Conservation (phyloP, 768 basidiomycete species). For the Termitomyces sp. region DNA sequence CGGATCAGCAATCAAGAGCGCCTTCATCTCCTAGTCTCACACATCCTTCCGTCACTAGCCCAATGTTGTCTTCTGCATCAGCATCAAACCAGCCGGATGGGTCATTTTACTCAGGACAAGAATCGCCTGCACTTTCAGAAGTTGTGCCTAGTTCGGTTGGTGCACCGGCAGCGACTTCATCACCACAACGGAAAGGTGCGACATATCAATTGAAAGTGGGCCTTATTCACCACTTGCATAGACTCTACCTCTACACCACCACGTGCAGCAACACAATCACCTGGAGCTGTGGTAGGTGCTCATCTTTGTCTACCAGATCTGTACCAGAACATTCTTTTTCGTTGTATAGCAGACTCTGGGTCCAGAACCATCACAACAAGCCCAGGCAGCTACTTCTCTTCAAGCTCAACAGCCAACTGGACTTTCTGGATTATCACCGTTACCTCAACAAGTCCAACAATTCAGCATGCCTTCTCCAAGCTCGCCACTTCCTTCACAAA, state of each 20-base stretch:
- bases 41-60: constrained; percentile 80
- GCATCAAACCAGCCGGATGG: constrained; percentile 60
- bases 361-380: constrained; percentile 31
- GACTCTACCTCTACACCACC: constrained; percentile 43
- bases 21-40: constrained; percentile 79
- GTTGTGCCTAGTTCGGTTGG: constrained; percentile 38
- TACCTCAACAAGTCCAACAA: constrained; percentile 39
- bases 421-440: constrained; percentile 30
- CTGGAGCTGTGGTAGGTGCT: constrained; percentile 35
- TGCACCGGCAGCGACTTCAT: constrained; percentile 50
- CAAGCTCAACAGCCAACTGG: constrained; percentile 22
- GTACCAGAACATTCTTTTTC: not conserved
- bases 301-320: not conserved
- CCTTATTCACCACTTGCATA: constrained; percentile 17
- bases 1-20: constrained; percentile 37
- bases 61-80: constrained; percentile 72
- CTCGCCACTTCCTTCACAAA: constrained; percentile 34
- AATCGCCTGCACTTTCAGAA: constrained; percentile 72
- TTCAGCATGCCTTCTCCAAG: constrained; percentile 17
- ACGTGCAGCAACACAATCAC: constrained; percentile 34
- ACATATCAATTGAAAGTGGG: not conserved
- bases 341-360: constrained; percentile 29
- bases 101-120: constrained; percentile 66
- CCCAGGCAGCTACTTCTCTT: constrained; percentile 20
- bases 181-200: constrained; percentile 59